Base-by-base conservation (phyloP, 352 stramenopile genomes). In the Globisporangium uncinulatum region DNA sequence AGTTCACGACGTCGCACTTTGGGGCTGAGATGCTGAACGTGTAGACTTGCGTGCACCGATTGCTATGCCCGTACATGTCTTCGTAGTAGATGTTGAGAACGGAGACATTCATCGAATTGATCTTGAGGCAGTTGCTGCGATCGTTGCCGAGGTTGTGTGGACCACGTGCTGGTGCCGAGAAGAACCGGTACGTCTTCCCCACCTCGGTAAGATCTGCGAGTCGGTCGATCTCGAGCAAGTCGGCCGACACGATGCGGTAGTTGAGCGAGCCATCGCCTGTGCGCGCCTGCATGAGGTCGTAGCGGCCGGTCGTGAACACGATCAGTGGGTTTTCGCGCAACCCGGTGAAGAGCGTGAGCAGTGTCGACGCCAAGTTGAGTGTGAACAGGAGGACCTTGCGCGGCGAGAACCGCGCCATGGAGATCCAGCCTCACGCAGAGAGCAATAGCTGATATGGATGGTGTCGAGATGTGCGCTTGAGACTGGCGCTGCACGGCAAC, bases 21-120 rank as follows among this genome's bases (percentile, higher is more conserved):
- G 72, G 67, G 14, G 69, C 63, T 13, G 71, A 81, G 37, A 81
- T 78, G 43, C 66, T 76, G 62, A 69, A 60, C 10, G 72, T 58
- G 48, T 67, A 72, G 8, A 62, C 57, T 42, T 73, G 66, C 2
- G 56, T 51, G 2, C 72, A 67, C 0, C 72, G 62, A 46, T 65
- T 56, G 17, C 63, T 61, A 19, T 51, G 63, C 2, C 70, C 72
- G 61, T 60, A 79, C 15, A 71, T 69, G 51, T 82, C 70, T 39
- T 79, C 62, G 21, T 67, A 82, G 21, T 77, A 60, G 24, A 76
- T 54, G 13, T 53, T 51, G 2, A 63, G 53, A 14, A 69, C 39
- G 6, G 57, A 68, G 31, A 65, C 57, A 47, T 74, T 79, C 20
- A 82, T 75, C 6, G 61, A 62, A 51, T 76, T 79, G 9, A 82